phyloP scores from a whole-genome alignment of 352 stramenopile species.

The Phytopythium boreale region DNA sequence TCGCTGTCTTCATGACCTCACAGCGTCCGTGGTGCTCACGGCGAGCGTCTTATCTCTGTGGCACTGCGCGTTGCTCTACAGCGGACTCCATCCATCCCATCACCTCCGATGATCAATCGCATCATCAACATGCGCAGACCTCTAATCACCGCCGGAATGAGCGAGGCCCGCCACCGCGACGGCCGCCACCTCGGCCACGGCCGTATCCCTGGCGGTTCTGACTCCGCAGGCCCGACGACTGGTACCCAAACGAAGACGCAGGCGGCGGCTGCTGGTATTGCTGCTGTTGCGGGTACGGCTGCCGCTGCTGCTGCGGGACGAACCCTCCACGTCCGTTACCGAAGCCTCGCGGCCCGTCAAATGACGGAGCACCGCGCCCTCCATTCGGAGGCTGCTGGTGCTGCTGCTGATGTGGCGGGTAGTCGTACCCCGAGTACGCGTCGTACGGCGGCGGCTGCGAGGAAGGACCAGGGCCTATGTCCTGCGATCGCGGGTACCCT shows the following conservation, averaged over 20 bases:
- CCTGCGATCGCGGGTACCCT: neutral
- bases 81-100: too few species aligned
- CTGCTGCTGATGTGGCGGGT: slow-evolving; percentile 1
- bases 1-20: neutral
- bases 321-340: slow-evolving; percentile 1
- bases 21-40: neutral
- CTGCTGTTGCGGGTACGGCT: slow-evolving; percentile 18
- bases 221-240: slow-evolving; percentile 4
- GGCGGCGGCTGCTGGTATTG: slow-evolving; percentile 14
- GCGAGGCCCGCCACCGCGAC: slow-evolving; percentile 15
- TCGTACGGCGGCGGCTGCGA: slow-evolving; percentile 1
- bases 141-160: slow-evolving; percentile 1
- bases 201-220: slow-evolving; percentile 20
- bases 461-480: neutral
- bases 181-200: slow-evolving; percentile 25
- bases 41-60: neutral
- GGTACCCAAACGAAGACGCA: neutral
- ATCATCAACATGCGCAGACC: neutral
- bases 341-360: neutral
- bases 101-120: neutral
- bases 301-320: neutral
- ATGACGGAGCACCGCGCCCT: neutral
- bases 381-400: neutral
- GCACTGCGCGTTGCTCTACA: neutral
- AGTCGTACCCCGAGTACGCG: slow-evolving; percentile 1